phyloP scores from a whole-genome alignment of 257 asterid genomes.

The Catharanthus roseus region DNA sequence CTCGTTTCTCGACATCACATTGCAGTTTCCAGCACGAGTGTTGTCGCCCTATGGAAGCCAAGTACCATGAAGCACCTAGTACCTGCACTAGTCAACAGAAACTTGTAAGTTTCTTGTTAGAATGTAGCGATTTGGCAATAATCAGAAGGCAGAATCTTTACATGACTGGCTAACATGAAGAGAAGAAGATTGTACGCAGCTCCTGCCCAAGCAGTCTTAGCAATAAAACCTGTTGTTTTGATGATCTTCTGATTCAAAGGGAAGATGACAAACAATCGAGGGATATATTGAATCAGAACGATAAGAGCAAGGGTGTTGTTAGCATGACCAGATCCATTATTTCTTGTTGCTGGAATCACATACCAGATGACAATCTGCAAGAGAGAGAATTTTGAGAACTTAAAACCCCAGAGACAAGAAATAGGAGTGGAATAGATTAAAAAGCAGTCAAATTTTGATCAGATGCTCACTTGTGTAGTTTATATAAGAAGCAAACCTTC shows the following conservation, averaged over 20 bases:
- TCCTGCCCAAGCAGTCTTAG: conserved; percentile 97
- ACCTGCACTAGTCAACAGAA: conserved; percentile 36
- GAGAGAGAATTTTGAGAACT: neutral
- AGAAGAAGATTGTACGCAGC: conserved; percentile 94
- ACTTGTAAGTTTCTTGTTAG: neutral
- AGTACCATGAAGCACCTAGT: conserved; percentile 88
- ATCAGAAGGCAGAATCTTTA: conserved; percentile 23
- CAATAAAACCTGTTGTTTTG: conserved; percentile 81
- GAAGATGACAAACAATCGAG: conserved; percentile 65
- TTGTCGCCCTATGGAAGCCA: conserved; percentile 87
- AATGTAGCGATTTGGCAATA: neutral
- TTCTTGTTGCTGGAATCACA: conserved; percentile 69
- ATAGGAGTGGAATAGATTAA: neutral
- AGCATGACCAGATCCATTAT: conserved; percentile 56
- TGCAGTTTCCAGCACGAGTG: conserved; percentile 67
- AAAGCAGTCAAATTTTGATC: neutral
- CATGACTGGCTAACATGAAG: conserved; percentile 87
- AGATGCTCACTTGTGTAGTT: neutral
- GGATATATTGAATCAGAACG: conserved; percentile 82
- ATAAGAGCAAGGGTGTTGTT: conserved; percentile 84
- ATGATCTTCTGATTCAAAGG: conserved; percentile 73
- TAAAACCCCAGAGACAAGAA: neutral
- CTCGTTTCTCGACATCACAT: conserved; percentile 42
- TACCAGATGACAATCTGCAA: conserved; percentile 75
- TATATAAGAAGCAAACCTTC: neutral